Conservation (phyloP, 2,329 filamentous ascomycete species). For the Scortechinia acanthostroma region DNA sequence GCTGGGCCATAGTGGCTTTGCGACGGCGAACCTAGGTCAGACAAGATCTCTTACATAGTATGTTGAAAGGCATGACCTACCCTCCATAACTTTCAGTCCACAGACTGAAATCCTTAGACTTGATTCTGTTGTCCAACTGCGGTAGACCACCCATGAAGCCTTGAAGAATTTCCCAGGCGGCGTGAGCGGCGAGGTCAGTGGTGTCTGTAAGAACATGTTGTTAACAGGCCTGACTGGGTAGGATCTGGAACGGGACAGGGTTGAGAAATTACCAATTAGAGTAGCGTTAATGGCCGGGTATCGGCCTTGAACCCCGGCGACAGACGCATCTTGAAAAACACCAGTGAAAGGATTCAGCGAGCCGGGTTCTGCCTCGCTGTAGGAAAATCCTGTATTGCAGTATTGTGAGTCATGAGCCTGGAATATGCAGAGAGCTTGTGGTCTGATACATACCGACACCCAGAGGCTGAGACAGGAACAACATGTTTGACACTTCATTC, state of each 20-base stretch:
- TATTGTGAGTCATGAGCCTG: neutral
- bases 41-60: neutral
- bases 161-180: constrained; percentile 18
- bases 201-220: constrained; percentile 9
- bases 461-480: constrained; percentile 37
- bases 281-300: neutral
- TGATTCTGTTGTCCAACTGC: constrained; percentile 32
- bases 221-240: neutral
- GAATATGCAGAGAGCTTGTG: too few species aligned
- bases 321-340: neutral
- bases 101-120: constrained; percentile 44
- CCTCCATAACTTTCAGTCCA: constrained; percentile 47
- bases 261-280: neutral
- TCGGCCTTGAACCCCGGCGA: neutral
- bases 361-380: neutral
- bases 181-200: constrained; percentile 14
- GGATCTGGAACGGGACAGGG: too few species aligned
- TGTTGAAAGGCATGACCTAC: constrained; percentile 15
- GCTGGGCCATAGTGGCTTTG: constrained; percentile 39
- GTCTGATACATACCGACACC: neutral
- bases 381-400: neutral
- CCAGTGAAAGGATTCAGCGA: constrained; percentile 3
- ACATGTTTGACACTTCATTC: constrained; percentile 29
- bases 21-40: constrained; percentile 12
- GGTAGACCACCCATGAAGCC: constrained; percentile 14